Evolutionary conservation across 2,329 filamentous ascomycete genomes (phyloP), one percentile per base, ranked within the genome.

Genomic region (Thielaviopsis populi): DNA sequence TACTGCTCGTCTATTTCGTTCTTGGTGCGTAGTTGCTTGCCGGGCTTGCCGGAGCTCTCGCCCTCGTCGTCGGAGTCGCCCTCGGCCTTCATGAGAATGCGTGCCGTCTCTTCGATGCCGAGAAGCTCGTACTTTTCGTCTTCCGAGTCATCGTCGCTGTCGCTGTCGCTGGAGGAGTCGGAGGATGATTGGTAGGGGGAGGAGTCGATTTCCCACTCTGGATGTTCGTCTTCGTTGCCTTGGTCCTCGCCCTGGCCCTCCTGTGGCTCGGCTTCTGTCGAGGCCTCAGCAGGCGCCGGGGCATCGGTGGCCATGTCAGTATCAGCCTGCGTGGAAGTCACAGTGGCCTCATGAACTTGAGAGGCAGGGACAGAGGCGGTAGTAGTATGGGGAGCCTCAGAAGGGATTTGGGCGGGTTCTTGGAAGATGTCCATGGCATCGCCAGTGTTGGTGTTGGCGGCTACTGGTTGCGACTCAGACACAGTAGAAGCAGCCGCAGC

Each of bases 151-250:
- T 78, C 76, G 61, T 81, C 80, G n/a, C 80, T 82, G 0, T 80
- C 82, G 46, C 80, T 81, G 67, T 85, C 82, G 1, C 83, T 84
- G 69, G 75, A 78, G 3, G 80, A 82, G 15, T 83, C 79, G 0
- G 79, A 80, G 0, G 82, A 88, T 5, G 86, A 88, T 70, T 85
- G 83, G 70, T 87, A 87, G 0, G 87, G 87, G 0, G 86, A 89
- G 1, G 87, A 91, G 70, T 92, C 88, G 7, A 80, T 76, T 71
- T 95, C 89, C 89, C 90, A 97, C 73, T 96, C 91, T 2, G 87
- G 85, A 54, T 87, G 78, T 11, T 75, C 77, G 63, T 69, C 69
- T 54, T 54, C 19, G 22, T 48, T 33, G 24, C 42, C 48, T 48
- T 58, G 19, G 50, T 5, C 30, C 19, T 63, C 40, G 27, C 19